phyloP scores from a whole-genome alignment of 177 flowering plant genomes.

The Vitis hybrid region DNA sequence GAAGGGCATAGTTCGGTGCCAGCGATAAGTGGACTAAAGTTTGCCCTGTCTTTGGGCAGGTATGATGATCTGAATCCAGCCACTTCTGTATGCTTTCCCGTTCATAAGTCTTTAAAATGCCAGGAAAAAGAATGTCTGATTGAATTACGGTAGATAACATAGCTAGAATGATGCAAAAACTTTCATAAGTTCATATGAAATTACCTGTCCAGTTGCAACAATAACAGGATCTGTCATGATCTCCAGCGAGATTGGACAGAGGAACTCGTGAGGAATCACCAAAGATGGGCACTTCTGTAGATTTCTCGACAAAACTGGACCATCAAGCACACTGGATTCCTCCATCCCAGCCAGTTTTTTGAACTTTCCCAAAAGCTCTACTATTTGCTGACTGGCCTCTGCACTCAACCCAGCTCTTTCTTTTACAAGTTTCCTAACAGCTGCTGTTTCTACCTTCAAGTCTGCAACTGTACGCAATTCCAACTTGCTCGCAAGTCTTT shows the following conservation, averaged over 20 bases:
- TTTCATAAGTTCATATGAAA: background rate
- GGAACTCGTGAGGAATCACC: conserved; percentile 62
- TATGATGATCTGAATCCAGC: conserved; percentile 28
- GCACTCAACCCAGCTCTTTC: conserved; percentile 28
- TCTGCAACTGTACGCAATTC: conserved; percentile 49
- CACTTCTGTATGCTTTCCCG: conserved; percentile 53
- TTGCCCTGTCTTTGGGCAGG: too few relatives aligned
- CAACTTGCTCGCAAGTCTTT: conserved; percentile 56
- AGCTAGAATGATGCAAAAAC: background rate
- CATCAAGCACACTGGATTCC: conserved; percentile 30
- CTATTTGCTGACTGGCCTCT: conserved; percentile 40
- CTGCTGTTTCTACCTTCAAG: conserved; percentile 44
- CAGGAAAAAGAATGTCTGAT: background rate
- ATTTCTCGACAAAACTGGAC: conserved; percentile 23
- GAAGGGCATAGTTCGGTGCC: conserved; percentile 15
- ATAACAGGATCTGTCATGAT: conserved; percentile 82
- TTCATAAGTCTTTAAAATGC: conserved; percentile 50
- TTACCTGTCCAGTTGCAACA: conserved; percentile 73
- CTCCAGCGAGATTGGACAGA: conserved; percentile 66
- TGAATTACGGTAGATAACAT: too few relatives aligned
- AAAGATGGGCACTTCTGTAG: conserved; percentile 40
- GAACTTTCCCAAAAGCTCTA: conserved; percentile 46
- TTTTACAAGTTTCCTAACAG: conserved; percentile 41
- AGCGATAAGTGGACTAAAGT: background rate
- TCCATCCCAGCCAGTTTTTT: conserved; percentile 51